Evolutionary conservation across 2,329 filamentous ascomycete genomes (phyloP), one percentile per base, ranked within the genome.

Genomic region (Aphanocladium album): DNA sequence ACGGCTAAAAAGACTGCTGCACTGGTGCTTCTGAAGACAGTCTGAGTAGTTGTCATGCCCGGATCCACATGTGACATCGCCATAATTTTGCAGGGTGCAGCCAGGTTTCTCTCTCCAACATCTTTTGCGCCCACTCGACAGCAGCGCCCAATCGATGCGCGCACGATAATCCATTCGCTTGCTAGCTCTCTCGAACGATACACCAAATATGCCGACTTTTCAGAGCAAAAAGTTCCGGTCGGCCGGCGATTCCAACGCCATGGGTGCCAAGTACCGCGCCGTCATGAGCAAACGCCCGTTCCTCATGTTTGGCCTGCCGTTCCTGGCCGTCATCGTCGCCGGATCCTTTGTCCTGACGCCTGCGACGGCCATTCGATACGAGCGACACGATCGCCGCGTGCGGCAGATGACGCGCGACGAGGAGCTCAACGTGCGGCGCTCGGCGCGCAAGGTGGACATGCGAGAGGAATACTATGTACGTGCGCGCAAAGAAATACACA

Each of bases 301-400:
- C 74, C 79, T 92, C 30, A 85, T 96, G 64, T 99, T 99, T 72
- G 96, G 96, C 2, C 82, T 99, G 4, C 96, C 95, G 0, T 99
- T 99, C 75, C 84, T 99, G 66, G 79, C 85, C 60, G 88, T 96
- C 62, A 96, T 99, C 71, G 85, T 99, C 27, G 91, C 89, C 1
- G 93, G 92, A 0, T 96, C 91, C 3, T 99, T 99, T 75, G 89
- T 96, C 68, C 83, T 99, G 53, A 98, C 95, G 0, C 95, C 93
- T 1, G 95, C 93, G 5, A 93, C 96, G 23, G 95, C 96, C 16
- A 80, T 99, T 53, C 85, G 96, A 62, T 99, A 98, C 76, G 95
- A 99, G 77, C 86, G 90, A 64, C 87, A 97, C 71, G 95, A 99
- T 73, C 86, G 91, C 64, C 93, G 91, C 77, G 91, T 97, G 62